Percentiles rank a stretch among this genome's conserved stretches.
Conservation (phyloP, 345 rosid species). For the Lepidium didymum region DNA sequence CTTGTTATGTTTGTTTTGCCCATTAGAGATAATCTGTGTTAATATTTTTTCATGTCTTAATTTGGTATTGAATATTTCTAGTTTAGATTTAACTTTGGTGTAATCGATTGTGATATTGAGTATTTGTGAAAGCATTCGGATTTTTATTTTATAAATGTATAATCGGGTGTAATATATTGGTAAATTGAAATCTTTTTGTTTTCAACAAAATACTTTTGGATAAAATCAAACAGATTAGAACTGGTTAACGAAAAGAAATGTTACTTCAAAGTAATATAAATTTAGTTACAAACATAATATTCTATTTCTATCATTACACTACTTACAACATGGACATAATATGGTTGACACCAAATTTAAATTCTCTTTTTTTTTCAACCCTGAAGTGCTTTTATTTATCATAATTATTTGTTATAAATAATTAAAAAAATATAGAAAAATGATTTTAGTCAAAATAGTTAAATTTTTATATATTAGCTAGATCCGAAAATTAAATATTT, state of each 20-base stretch:
- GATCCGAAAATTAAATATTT: too few species aligned
- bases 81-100: constrained; percentile 13
- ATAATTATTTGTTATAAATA: too few species aligned
- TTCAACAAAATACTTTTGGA: background rate
- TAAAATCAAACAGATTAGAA: background rate
- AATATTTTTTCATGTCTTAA: constrained; percentile 18
- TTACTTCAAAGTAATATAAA: background rate
- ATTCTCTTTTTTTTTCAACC: too few species aligned
- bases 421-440: too few species aligned
- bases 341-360: too few species aligned
- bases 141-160: background rate
- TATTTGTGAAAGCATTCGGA: background rate
- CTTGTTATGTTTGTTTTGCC: constrained; percentile 12
- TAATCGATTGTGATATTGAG: background rate
- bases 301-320: too few species aligned
- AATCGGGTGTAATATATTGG: background rate
- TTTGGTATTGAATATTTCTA: constrained; percentile 7
- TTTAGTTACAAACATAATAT: too few species aligned
- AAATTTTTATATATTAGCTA: too few species aligned
- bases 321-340: too few species aligned
- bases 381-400: too few species aligned
- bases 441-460: too few species aligned
- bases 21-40: constrained; percentile 17
- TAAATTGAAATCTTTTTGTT: background rate
- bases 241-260: background rate